Evolutionary conservation across 1,284 basidiomycete genomes (phyloP), one percentile per base, ranked within the genome.

Genomic region (Pseudozyma tsukubaensis): DNA sequence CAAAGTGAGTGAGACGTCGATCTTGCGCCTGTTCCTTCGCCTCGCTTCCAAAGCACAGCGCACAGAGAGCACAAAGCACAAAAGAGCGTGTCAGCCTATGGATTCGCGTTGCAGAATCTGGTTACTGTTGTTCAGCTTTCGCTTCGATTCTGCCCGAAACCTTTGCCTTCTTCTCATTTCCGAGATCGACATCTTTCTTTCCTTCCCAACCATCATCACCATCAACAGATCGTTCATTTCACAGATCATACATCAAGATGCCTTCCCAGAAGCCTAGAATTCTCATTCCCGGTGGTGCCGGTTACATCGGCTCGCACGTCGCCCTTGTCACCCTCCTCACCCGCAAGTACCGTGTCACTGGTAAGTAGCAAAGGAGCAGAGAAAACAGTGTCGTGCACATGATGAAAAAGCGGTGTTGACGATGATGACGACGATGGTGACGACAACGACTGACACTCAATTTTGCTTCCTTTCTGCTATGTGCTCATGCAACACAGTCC

Each of bases 291-390:
- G 83, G 83, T 42, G 83, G 82, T 39, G 82, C 82, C 51, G 83
- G 83, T 48, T 84, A 83, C 81, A 66, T 87, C 91, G 94, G 94
- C 82, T 94, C 94, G 45, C 95, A 98, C 86, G 91, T 97, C 81
- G 90, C 95, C 72, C 92, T 92, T 77, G 88, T 90, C 55, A 88
- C 97, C 36, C 91, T 96, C 77, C 89, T 93, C 80, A 95, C 94
- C 19, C 89, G 92, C 67, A 89, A 90, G 73, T 97, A 92, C 88
- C 93, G 92, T 83, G 93, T 97, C 73, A 82, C 81, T 24, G 74
- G 81, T 82, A 60, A 70, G 81, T 79, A 42, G 1, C 50, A 21
- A 9, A 13, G 12, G 4, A 34, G 16, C n/a, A 10, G 12, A 34
- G 34, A n/a, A 19, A 34, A 47, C 21, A 47, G 14, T 21, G 43